Base-by-base conservation (phyloP, 345 rosid genomes). In the Litchi chinensis region DNA sequence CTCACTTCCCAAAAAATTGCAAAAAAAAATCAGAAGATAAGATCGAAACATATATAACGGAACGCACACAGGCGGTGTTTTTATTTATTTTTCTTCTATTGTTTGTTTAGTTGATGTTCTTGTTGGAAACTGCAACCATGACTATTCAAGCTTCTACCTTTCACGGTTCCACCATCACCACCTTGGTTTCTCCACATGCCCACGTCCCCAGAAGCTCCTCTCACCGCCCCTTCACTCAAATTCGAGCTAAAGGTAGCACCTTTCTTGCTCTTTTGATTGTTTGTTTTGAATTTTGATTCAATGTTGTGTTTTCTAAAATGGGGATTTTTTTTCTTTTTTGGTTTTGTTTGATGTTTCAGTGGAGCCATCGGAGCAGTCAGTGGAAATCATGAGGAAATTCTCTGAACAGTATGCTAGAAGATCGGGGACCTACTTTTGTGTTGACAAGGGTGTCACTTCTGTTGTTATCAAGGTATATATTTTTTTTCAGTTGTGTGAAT, bases 331-430 rank as follows among this genome's bases (percentile, higher is more conserved):
- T 2, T 32, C 32, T 3, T 32, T 32, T 1, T 32, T 32, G 21
- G 70, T 10, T 28, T 9, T 68, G 26, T 32, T 32, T 2, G 43
- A 69, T 74, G 26, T 68, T 77, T 60, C 85, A 92, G 99, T 83
- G 77, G 99, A 96, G 52, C 98, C 97, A 8, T 84, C 94, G 64
- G 97, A 96, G 65, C 93, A 96, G 80, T 92, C 97, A 46, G 89
- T 93, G 54, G 99, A 96, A 76, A 76, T 93, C 37, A 93, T 96
- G 99, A 92, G 98, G 89, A 96, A 96, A 82, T 96, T 96, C 90
- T 96, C 99, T 0, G 98, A 96, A 84, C 99, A 96, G 82, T 96
- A 96, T 82, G 97, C 97, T 62, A 94, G 97, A 77, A 90, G 86
- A 74, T 96, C 99, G 1, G 99, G 94, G 68, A 96, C 99, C 19